phyloP scores from a whole-genome alignment of 805 yeast species.

The Metschnikowia baotianmanensis region DNA sequence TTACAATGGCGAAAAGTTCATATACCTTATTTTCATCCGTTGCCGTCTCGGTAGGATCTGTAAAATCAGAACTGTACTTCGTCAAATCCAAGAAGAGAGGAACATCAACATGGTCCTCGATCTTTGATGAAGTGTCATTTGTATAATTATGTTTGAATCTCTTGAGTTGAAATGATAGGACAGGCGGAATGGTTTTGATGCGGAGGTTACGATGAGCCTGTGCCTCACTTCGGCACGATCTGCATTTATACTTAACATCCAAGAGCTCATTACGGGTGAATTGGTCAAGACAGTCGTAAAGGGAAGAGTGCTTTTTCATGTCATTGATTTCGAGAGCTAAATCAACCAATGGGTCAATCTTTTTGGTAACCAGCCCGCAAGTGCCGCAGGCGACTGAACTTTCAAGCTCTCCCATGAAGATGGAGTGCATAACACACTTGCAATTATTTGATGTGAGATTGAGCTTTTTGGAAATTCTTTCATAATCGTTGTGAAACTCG shows the following conservation, averaged over 20 bases:
- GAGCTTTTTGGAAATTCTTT: constrained; percentile 17
- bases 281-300: constrained; percentile 67
- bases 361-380: constrained; percentile 63
- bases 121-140: constrained; percentile 55
- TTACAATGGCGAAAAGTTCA: constrained; percentile 82
- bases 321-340: constrained; percentile 69
- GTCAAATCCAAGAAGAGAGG: constrained; percentile 74
- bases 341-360: constrained; percentile 88
- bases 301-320: constrained; percentile 24
- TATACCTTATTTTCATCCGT: constrained; percentile 46
- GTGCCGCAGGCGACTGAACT: constrained; percentile 73
- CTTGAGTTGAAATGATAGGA: constrained; percentile 81
- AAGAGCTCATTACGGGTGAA: constrained; percentile 78
- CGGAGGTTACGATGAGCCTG: constrained; percentile 69
- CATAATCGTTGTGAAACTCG: constrained; percentile 65
- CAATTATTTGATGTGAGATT: constrained; percentile 40
- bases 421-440: constrained; percentile 74
- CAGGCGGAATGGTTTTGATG: constrained; percentile 69
- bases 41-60: constrained; percentile 2
- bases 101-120: constrained; percentile 69
- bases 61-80: constrained; percentile 43
- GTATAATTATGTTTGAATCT: constrained; percentile 62
- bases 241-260: constrained; percentile 72
- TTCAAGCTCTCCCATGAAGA: constrained; percentile 81
- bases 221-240: constrained; percentile 57